A percentile compares a stretch with the other conserved stretches of the same genome.
Evolutionary conservation across 78 protist species (phyloP).

Genomic region (Dictyostelium capitatum): DNA sequence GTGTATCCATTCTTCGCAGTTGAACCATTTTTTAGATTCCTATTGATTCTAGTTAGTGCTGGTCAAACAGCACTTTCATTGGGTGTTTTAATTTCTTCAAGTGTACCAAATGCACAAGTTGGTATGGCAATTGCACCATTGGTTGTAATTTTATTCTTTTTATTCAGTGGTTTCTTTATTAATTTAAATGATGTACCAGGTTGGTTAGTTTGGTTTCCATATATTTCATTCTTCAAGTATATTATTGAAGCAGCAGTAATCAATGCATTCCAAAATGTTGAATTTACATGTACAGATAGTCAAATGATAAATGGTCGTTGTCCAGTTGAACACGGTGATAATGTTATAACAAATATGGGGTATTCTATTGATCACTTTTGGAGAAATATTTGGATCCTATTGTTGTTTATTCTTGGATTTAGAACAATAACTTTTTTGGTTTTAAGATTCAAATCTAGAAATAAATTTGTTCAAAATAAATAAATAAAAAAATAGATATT

Average conservation of each 20-base stretch:
- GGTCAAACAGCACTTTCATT: constrained; percentile 19
- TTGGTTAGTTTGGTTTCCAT: constrained; percentile 45
- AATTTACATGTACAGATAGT: constrained; percentile 44
- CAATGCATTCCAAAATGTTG: constrained; percentile 39
- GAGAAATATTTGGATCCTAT: constrained; percentile 55
- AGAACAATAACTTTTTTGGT: constrained; percentile 36
- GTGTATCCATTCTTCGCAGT: constrained; percentile 64
- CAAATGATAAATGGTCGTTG: constrained; percentile 57
- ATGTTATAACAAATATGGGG: constrained; percentile 43
- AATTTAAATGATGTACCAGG: constrained; percentile 72
- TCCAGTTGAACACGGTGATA: constrained; percentile 51
- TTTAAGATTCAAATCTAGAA: constrained; percentile 31
- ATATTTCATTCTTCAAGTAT: constrained; percentile 46
- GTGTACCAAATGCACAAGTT: constrained; percentile 60
- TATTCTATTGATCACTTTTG: constrained; percentile 31
- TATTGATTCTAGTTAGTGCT: constrained; percentile 21
- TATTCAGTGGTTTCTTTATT: constrained; percentile 79
- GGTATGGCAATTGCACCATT: constrained; percentile 60
- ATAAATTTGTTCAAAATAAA: constrained; percentile 17
- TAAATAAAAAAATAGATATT: too few species aligned
- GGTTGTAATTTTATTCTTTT: constrained; percentile 66
- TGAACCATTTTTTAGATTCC: constrained; percentile 47
- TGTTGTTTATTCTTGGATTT: constrained; percentile 38
- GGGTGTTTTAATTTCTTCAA: constrained; percentile 33
- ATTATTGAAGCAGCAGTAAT: constrained; percentile 51